phyloP scores from a whole-genome alignment of 2,329 filamentous ascomycete species.

The Aspergillus pseudotamarii region DNA sequence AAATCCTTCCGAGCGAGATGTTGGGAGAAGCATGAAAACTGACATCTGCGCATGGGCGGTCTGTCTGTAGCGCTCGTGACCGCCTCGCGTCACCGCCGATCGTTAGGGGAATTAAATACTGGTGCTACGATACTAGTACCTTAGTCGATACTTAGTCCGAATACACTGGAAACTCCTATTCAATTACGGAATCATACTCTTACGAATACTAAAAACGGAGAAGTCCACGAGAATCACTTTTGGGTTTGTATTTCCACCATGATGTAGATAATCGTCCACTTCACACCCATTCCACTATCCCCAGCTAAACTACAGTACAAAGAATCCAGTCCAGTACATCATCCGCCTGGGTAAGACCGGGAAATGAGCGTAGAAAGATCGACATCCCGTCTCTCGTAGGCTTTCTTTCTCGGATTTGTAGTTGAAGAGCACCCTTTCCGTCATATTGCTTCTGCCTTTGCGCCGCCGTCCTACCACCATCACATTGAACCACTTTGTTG shows the following conservation, averaged over 20 bases:
- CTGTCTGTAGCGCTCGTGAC: conserved; percentile 6
- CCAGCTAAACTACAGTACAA: conserved; percentile 33
- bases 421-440: conserved; percentile 1
- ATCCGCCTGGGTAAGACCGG: conserved; percentile 14
- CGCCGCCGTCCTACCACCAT: conserved; percentile 13
- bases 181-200: too few relatives aligned
- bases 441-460: conserved; percentile 7
- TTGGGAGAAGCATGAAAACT: not conserved
- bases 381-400: conserved; percentile 21
- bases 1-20: not conserved
- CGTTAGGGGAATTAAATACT: not conserved
- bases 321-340: conserved; percentile 26
- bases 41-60: not conserved
- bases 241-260: conserved; percentile 14
- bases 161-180: not conserved
- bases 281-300: conserved; percentile 20
- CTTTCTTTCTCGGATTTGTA: conserved; percentile 16
- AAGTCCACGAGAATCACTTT: conserved; percentile 21
- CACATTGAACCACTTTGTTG: conserved; percentile 17
- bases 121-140: not conserved
- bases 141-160: not conserved
- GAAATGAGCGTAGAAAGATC: conserved; percentile 17
- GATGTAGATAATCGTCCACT: conserved; percentile 10
- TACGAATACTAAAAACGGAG: not conserved
- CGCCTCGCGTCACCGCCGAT: not conserved